Conservation (phyloP, 495 filamentous ascomycete species). For the Xylaria grammica region DNA sequence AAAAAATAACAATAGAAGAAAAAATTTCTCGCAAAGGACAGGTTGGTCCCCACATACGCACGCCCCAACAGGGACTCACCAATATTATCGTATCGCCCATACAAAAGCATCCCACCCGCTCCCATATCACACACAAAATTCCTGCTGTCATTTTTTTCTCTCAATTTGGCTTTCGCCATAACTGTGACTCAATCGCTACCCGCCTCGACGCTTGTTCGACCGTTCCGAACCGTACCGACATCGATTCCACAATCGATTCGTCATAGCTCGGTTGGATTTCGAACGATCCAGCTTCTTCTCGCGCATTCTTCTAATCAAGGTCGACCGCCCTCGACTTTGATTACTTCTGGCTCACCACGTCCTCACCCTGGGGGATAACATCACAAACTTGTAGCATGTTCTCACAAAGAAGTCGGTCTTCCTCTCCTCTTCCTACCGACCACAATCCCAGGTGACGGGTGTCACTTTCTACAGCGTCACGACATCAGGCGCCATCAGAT, state of each 20-base stretch:
- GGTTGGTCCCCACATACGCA: constrained; percentile 26
- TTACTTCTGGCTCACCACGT: constrained; percentile 22
- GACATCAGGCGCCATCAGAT: constrained; percentile 48
- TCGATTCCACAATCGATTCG: constrained; percentile 29
- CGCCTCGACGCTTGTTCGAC: background rate
- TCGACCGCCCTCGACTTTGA: constrained; percentile 38
- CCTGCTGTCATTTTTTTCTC: constrained; percentile 26
- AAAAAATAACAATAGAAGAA: constrained; percentile 20
- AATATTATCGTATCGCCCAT: constrained; percentile 31
- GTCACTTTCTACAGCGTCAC: constrained; percentile 54
- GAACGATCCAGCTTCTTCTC: constrained; percentile 38
- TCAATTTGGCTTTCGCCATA: constrained; percentile 41
- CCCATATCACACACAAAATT: constrained; percentile 30
- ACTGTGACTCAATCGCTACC: constrained; percentile 32
- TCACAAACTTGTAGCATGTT: constrained; percentile 55
- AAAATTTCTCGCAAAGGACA: constrained; percentile 30
- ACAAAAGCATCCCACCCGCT: constrained; percentile 33
- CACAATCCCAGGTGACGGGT: constrained; percentile 62
- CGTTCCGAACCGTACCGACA: constrained; percentile 3
- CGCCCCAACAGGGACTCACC: background rate
- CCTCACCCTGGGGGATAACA: constrained; percentile 43
- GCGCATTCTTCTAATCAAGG: constrained; percentile 32
- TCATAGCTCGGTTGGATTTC: constrained; percentile 30
- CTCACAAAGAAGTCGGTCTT: constrained; percentile 53
- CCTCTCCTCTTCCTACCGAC: constrained; percentile 59